Percentiles rank a stretch among this genome's conserved stretches.
phyloP scores from a whole-genome alignment of 768 basidiomycete species.

The Gymnopilus dilepis region DNA sequence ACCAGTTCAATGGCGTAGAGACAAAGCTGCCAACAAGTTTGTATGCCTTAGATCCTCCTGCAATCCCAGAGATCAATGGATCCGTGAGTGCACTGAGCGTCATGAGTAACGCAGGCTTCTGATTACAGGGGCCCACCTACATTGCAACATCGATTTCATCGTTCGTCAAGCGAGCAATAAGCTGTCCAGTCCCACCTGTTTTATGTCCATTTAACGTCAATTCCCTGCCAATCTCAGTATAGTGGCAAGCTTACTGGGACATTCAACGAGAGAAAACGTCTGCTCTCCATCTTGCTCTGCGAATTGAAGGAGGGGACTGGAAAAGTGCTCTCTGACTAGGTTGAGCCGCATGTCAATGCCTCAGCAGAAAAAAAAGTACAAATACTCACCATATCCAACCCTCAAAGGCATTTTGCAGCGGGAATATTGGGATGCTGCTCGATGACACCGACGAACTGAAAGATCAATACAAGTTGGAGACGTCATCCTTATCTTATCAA shows the following conservation, averaged over 20 bases:
- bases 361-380: not conserved
- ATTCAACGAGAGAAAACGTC: constrained; percentile 86
- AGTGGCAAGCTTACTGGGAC: constrained; percentile 63
- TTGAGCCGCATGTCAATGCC: not conserved
- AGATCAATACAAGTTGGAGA: not conserved
- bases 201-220: too few relatives aligned
- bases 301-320: constrained; percentile 89
- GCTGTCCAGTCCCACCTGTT: constrained; percentile 83
- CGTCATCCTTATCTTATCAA: constrained; percentile 15
- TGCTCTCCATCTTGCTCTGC: constrained; percentile 67
- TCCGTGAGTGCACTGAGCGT: constrained; percentile 22
- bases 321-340: constrained; percentile 89
- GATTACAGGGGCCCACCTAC: too few relatives aligned
- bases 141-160: constrained; percentile 86
- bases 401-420: constrained; percentile 26
- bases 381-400: constrained; percentile 50
- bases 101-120: too few relatives aligned
- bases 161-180: constrained; percentile 75
- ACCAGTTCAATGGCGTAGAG: constrained; percentile 88
- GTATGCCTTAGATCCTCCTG: constrained; percentile 86
- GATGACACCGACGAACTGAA: not conserved
- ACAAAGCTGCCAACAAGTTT: constrained; percentile 94
- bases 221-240: too few relatives aligned
- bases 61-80: constrained; percentile 37
- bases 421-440: not conserved